A percentile compares a stretch with the other conserved stretches of the same genome.
These are phyloP conservation scores for Protomyces inouyei DNA, from an alignment of 1,139 yeast genomes.

Conservation along the genomic window DNA sequence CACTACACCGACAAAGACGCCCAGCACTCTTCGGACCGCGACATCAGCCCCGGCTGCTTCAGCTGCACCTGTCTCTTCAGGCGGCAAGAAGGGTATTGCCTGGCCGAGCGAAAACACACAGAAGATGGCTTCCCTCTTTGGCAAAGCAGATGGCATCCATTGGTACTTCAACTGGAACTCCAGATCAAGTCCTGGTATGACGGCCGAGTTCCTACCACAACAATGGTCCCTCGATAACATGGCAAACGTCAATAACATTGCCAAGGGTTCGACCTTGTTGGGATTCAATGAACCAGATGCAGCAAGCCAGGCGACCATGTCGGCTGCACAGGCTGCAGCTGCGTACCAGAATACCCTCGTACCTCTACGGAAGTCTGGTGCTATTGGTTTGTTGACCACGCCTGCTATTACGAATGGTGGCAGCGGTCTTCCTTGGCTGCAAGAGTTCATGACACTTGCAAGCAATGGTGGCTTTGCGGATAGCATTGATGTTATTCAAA, in stretches of 20 bases:
- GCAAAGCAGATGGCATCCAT: not conserved
- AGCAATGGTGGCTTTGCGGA: not conserved
- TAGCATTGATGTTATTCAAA: conserved; percentile 20
- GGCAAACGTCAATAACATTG: conserved; percentile 1
- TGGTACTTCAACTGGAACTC: conserved; percentile 30
- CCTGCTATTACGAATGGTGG: conserved; percentile 26
- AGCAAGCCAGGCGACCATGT: conserved; percentile 16
- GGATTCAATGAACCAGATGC: conserved; percentile 29
- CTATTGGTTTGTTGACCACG: conserved; percentile 16
- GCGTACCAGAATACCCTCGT: conserved; percentile 19
- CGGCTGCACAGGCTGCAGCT: conserved; percentile 23
- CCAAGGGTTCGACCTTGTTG: conserved; percentile 24
- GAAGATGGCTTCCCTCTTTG: conserved; percentile 6
- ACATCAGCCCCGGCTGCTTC: not conserved
- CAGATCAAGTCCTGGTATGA: conserved; percentile 4
- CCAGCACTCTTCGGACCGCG: not conserved
- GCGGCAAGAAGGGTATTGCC: conserved; percentile 11
- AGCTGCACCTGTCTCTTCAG: conserved; percentile 3
- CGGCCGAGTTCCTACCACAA: conserved; percentile 8
- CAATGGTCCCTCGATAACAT: conserved; percentile 20
- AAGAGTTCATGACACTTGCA: conserved; percentile 15
- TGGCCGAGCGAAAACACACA: conserved; percentile 13
- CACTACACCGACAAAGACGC: not conserved
- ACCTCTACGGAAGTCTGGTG: conserved; percentile 27
- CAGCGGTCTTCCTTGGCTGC: conserved; percentile 25